Base-by-base conservation (phyloP, 192 early-diverging fungal species). In the Phycomyces blakesleeanus region DNA sequence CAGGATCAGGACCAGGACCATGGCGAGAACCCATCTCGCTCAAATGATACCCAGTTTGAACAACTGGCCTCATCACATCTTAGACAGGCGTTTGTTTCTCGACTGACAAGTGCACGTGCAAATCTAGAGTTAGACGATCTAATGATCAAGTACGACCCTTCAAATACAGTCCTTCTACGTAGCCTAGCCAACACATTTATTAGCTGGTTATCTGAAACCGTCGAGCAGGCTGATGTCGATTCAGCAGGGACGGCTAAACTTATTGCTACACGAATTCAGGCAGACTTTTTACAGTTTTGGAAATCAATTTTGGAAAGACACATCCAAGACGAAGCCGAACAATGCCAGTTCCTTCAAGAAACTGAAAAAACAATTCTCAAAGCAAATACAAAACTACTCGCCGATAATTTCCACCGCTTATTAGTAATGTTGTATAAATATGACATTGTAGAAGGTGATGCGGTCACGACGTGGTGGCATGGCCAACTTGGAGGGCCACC, bases 81-180 rank as follows among this genome's bases (percentile, higher is more conserved):
- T 10, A 61, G 56, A 25, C 74, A 78, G 26, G 77, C 79, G 0
- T 66, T 73, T 12, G 44, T 59, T 5, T 74, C 77, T 14, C 61
- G 68, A 21, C 54, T 78, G 15, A 73, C 74, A 15, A 68, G 65
- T 44, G 79, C 77, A 10, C 74, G 73, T 54, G 69, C 72, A 1
- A 70, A 74, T 21, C 58, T 81, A 47, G 74, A 76, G 29, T 41
- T 81, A 12, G 79, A 81, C 40, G 79, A 81, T n/a, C 51, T 81
- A 18, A 59, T 71, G 15, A 21, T 81, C 18, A 81, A 81, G 53
- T 76, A 72, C 27, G 63, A 81, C 21, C 73, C 72, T 0, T 57
- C 58, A 0, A 44, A 57, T 4, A 56, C 71, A 29, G 44, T 63
- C 16, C 60, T 74, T 8, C 29, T 74, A 20, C 63, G 58, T 14